phyloP scores from a whole-genome alignment of 768 basidiomycete species.

The Calocera viscosa region DNA sequence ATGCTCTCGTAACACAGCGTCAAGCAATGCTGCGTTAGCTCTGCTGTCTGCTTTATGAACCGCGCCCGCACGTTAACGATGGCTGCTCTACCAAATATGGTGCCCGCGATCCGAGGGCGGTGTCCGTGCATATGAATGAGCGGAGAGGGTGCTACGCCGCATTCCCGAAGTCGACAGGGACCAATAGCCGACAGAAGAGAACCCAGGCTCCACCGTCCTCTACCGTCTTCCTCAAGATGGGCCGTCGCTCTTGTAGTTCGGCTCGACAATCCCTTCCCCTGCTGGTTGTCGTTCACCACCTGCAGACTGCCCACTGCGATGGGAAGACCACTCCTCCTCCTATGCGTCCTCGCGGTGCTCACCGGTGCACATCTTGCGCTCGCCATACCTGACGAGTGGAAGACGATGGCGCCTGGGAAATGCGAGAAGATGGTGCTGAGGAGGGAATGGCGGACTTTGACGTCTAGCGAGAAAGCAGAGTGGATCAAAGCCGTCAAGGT shows the following conservation, averaged over 20 bases:
- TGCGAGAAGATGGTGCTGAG: neutral
- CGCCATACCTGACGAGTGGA: neutral
- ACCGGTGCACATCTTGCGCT: neutral
- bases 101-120: neutral
- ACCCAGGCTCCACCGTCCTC: neutral
- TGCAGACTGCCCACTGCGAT: neutral
- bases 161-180: neutral
- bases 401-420: neutral
- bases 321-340: neutral
- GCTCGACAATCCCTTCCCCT: neutral
- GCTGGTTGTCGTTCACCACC: neutral
- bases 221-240: neutral
- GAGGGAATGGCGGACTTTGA: neutral
- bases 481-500: neutral
- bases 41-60: neutral
- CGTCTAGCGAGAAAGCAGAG: neutral
- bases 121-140: neutral
- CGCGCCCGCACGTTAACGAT: neutral
- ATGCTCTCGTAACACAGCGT: too few relatives aligned
- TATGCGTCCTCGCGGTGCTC: neutral
- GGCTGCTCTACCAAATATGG: neutral
- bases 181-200: neutral
- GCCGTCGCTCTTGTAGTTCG: neutral
- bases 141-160: neutral
- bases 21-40: neutral